Evolutionary conservation across 805 yeast species (phyloP).

Genomic region (Debaryomyces castellii): DNA sequence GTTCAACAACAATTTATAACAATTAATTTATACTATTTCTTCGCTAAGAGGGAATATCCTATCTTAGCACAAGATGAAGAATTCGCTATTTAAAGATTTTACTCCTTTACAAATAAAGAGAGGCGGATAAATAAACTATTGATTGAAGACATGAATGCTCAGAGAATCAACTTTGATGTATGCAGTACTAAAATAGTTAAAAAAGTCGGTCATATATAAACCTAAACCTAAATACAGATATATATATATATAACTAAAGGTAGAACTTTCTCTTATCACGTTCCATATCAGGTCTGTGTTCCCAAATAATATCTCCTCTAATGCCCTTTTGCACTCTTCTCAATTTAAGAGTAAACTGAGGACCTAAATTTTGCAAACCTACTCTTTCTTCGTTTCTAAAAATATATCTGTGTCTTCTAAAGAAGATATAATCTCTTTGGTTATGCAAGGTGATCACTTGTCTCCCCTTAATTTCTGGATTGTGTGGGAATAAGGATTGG

Average conservation of each 20-base stretch:
- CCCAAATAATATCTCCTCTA: slow-evolving; percentile 93
- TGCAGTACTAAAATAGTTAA: slow-evolving; percentile 4
- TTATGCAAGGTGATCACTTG: slow-evolving; percentile 95
- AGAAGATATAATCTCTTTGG: slow-evolving; percentile 92
- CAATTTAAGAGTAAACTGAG: slow-evolving; percentile 88
- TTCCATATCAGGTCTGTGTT: slow-evolving; percentile 94
- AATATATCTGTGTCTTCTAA: slow-evolving; percentile 90
- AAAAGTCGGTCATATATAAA: slow-evolving; percentile 2
- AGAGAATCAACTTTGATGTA: neutral
- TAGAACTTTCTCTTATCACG: slow-evolving; percentile 91
- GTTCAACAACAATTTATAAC: neutral
- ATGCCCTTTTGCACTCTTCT: slow-evolving; percentile 90
- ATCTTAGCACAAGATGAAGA: neutral
- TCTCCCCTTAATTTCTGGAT: slow-evolving; percentile 92
- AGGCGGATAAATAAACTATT: slow-evolving; percentile 1
- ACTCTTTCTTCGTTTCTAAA: slow-evolving; percentile 89
- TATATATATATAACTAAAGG: slow-evolving; percentile 50
- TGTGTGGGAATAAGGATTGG: slow-evolving; percentile 88
- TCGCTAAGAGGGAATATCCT: neutral
- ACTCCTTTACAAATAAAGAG: neutral
- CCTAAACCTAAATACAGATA: slow-evolving; percentile 7
- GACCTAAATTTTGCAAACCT: slow-evolving; percentile 94
- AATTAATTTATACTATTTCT: neutral
- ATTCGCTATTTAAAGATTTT: neutral
- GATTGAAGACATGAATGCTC: neutral